Conservation (phyloP, 2,329 filamentous ascomycete genomes). For the Diaporthe aspalathi region DNA sequence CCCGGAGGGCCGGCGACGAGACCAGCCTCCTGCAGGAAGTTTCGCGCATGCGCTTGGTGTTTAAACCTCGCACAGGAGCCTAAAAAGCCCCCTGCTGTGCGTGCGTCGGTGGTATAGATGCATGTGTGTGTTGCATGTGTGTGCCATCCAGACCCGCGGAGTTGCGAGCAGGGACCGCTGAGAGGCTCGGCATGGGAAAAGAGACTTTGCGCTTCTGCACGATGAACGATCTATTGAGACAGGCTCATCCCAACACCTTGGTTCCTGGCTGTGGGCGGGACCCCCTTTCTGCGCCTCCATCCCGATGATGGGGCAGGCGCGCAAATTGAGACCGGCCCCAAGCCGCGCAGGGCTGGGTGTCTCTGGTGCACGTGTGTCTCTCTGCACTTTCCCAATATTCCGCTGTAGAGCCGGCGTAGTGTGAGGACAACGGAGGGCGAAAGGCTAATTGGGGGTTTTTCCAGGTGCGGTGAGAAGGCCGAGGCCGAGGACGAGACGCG, state of each 20-base stretch:
- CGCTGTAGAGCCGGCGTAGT: background rate
- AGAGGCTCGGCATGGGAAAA: constrained; percentile 22
- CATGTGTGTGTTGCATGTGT: background rate
- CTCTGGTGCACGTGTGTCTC: background rate
- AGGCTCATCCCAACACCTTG: constrained; percentile 28
- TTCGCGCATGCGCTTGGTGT: background rate
- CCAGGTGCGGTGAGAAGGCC: constrained; percentile 16
- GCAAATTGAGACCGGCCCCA: background rate
- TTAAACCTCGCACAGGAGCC: background rate
- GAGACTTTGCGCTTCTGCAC: constrained; percentile 25
- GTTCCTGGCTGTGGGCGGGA: background rate
- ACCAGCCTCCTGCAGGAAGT: background rate
- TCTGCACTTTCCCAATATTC: background rate
- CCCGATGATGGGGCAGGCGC: background rate
- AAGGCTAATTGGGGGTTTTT: constrained; percentile 21
- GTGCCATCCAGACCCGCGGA: constrained; percentile 5
- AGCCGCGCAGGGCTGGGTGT: constrained; percentile 16
- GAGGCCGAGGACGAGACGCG: background rate
- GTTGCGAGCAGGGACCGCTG: constrained; percentile 21
- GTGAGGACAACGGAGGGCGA: constrained; percentile 11
- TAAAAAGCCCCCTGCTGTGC: background rate
- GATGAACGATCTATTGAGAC: constrained; percentile 23
- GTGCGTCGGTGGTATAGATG: background rate
- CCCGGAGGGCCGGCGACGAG: constrained; percentile 1
- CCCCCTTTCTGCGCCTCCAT: background rate